Evolutionary conservation across 225 moss, liverwort and hornwort species (phyloP), one percentile per base, ranked within the genome.

Genomic region (Rhytidiadelphus loreus): DNA sequence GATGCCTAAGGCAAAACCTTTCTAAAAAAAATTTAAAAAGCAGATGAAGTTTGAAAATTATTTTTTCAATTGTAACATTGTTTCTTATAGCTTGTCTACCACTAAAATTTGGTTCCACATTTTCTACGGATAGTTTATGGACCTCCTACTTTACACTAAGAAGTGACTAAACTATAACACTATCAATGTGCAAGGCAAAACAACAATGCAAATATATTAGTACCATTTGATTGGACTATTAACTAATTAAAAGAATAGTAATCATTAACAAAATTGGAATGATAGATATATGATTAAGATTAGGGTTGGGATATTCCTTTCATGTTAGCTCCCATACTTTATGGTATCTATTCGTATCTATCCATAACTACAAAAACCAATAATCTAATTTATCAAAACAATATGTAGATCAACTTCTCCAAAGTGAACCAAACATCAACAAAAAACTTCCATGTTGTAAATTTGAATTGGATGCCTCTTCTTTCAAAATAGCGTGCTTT

Each of bases 111-210:
- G 37, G 37, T 37, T 6, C 10, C 12, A n/a, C 4, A 68, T 23
- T 23, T n/a, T 23, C 1, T 7, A 3, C 4, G 30, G 12, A 48
- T 0, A 2, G 0, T 50, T 21, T 50, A 32, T 50, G 1, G 3
- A 32, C 2, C 26, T 74, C 30, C 12, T 32, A 50, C 7, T 10
- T 12, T 75, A 33, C 7, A 13, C 0, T 18, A 0, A 48, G 7
- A 75, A 32, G 20, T 20, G 21, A 35, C 0, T 23, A 0, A 76
- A 22, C 22, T 52, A 21, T 22, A 5, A 21, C 8, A 33, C 52
- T 75, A 14, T 52, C 0, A 22, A 1, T 22, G 13, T 8, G 4
- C 3, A 52, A 76, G 13, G 5, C 21, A 76, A 76, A 76, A 19
- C 13, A 52, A 8, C 7, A 2, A 8, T 0, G 0, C 18, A 32